phyloP scores from a whole-genome alignment of 768 basidiomycete genomes.

The Calocera viscosa region DNA sequence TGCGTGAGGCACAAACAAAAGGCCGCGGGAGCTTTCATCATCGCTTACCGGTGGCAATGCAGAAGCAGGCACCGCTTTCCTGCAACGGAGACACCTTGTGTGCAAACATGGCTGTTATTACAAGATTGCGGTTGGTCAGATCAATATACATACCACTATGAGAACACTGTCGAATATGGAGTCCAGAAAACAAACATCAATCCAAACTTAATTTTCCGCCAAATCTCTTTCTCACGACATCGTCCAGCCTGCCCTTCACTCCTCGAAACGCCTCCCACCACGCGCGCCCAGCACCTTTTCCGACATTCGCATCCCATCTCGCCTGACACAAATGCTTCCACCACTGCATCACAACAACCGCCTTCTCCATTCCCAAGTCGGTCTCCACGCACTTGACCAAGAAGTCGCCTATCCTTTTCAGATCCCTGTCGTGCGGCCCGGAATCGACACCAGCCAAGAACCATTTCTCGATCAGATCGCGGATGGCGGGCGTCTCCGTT shows the following conservation, averaged over 20 bases:
- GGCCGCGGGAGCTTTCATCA: background rate
- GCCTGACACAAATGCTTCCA: conserved; percentile 52
- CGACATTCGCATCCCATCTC: conserved; percentile 41
- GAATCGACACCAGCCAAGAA: conserved; percentile 47
- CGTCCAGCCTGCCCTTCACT: conserved; percentile 55
- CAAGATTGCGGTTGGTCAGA: background rate
- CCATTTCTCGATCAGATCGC: conserved; percentile 62
- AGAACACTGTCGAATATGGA: background rate
- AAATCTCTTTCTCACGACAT: conserved; percentile 51
- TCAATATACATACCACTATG: background rate
- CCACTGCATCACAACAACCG: conserved; percentile 63
- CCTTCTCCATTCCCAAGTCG: conserved; percentile 61
- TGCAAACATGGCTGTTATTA: conserved; percentile 1
- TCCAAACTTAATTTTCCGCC: conserved; percentile 44
- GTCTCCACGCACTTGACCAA: conserved; percentile 54
- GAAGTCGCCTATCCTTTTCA: conserved; percentile 62
- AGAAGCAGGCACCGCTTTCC: background rate
- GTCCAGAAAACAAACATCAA: background rate
- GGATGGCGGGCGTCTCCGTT: conserved; percentile 58
- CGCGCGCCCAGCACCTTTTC: conserved; percentile 41
- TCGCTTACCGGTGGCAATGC: background rate
- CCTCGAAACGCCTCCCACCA: conserved; percentile 76
- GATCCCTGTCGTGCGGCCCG: conserved; percentile 60
- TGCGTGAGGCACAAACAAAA: background rate
- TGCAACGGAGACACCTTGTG: too few species aligned